These are phyloP conservation scores for Trypethelium eluteriae DNA, from an alignment of 495 filamentous ascomycete genomes.

Conservation along the genomic window DNA sequence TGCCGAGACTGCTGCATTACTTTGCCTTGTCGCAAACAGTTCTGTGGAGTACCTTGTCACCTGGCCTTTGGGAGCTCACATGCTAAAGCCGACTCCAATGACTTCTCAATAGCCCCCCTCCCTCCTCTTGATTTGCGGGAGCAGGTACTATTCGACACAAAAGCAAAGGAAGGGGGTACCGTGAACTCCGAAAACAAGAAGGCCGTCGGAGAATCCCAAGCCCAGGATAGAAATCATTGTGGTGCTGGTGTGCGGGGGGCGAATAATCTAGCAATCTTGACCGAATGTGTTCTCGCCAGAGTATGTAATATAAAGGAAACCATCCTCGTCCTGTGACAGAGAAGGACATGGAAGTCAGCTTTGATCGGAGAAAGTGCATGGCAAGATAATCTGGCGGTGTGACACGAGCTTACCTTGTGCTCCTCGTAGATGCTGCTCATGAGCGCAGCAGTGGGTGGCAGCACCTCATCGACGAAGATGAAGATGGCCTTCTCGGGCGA, in stretches of 20 bases:
- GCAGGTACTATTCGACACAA: neutral
- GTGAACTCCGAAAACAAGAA: neutral
- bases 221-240: conserved; percentile 5
- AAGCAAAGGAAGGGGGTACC: conserved; percentile 1
- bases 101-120: neutral
- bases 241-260: neutral
- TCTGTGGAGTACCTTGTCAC: neutral
- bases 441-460: conserved; percentile 91
- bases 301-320: conserved; percentile 71
- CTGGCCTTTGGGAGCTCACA: neutral
- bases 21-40: neutral
- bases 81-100: neutral
- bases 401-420: conserved; percentile 55
- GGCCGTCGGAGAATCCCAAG: conserved; percentile 3
- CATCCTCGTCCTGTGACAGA: conserved; percentile 41
- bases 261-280: conserved; percentile 31
- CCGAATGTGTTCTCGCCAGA: conserved; percentile 99
- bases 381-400: conserved; percentile 3
- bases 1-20: neutral
- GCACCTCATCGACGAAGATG: conserved; percentile 99
- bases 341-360: conserved; percentile 5
- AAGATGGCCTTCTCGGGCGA: conserved; percentile 99
- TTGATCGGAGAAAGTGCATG: neutral
- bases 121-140: neutral
- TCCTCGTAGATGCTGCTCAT: conserved; percentile 99